Evolutionary conservation across 352 stramenopile species (phyloP).

Genomic region (Phytophthora meadii): DNA sequence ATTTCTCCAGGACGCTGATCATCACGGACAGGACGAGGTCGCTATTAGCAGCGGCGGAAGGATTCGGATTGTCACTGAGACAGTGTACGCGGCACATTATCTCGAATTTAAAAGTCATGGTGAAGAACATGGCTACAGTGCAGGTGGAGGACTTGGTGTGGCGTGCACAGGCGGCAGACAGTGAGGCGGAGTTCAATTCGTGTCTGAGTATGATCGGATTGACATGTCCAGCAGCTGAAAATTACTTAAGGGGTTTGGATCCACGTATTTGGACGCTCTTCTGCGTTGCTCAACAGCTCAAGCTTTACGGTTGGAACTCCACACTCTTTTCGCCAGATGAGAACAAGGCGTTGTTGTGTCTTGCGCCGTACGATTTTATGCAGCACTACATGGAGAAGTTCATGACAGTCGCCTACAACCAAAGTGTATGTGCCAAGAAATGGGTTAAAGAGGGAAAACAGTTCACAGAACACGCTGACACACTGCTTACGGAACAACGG

Average conservation of each 20-base stretch:
- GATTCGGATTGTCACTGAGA: constrained; percentile 19
- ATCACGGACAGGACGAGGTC: constrained; percentile 29
- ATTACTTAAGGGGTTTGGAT: constrained; percentile 38
- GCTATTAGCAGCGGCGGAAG: constrained; percentile 27
- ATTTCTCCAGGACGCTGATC: constrained; percentile 30
- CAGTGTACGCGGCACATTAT: constrained; percentile 45
- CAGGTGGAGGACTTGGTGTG: constrained; percentile 48
- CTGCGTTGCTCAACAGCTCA: constrained; percentile 34
- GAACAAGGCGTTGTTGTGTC: constrained; percentile 26
- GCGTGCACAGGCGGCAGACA: constrained; percentile 44
- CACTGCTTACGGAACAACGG: constrained; percentile 35
- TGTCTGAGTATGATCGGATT: constrained; percentile 46
- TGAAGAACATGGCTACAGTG: constrained; percentile 37
- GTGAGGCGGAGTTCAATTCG: constrained; percentile 41
- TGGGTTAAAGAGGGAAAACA: constrained; percentile 29
- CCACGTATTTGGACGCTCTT: constrained; percentile 36
- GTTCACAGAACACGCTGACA: constrained; percentile 35
- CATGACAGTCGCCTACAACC: constrained; percentile 39
- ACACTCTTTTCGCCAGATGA: constrained; percentile 34
- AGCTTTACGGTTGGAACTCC: constrained; percentile 43
- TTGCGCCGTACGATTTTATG: constrained; percentile 45
- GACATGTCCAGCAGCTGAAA: constrained; percentile 42
- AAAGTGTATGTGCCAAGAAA: constrained; percentile 31
- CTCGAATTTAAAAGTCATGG: constrained; percentile 37
- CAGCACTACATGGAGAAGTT: constrained; percentile 49